Evolutionary conservation across 2,329 filamentous ascomycete species (phyloP).

Genomic region (Microcyclospora pomicola): DNA sequence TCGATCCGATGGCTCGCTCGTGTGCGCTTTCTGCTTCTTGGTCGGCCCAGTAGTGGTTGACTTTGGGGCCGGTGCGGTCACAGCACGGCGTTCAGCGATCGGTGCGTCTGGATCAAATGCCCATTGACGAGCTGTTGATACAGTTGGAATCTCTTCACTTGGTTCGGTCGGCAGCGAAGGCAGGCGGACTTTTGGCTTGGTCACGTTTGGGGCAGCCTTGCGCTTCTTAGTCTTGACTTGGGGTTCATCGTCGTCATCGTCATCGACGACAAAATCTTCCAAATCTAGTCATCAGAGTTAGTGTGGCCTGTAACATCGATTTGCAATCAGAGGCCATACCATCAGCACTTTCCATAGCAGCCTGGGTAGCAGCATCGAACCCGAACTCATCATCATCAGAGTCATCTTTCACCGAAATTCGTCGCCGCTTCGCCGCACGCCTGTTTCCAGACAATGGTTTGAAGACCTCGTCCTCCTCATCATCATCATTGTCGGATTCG

Average conservation of each 20-base stretch:
- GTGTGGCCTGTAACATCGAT: slow-evolving; percentile 10
- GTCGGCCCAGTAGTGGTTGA: slow-evolving; percentile 10
- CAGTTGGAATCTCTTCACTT: slow-evolving; percentile 38
- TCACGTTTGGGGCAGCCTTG: slow-evolving; percentile 6
- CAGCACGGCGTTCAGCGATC: slow-evolving; percentile 35
- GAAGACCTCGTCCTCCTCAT: slow-evolving; percentile 61
- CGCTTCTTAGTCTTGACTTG: slow-evolving; percentile 52
- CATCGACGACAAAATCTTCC: slow-evolving; percentile 75
- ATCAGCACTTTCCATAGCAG: slow-evolving; percentile 46
- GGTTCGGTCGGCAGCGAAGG: slow-evolving; percentile 30
- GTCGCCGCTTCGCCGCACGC: slow-evolving; percentile 42
- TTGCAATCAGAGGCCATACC: slow-evolving; percentile 28
- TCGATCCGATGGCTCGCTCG: slow-evolving; percentile 68
- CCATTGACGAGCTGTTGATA: slow-evolving; percentile 74
- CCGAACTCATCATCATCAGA: slow-evolving; percentile 60
- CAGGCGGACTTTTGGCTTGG: slow-evolving; percentile 21
- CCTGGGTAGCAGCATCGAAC: slow-evolving; percentile 42
- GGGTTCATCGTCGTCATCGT: slow-evolving; percentile 62
- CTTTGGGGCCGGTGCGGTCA: slow-evolving; percentile 20
- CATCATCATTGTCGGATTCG: slow-evolving; percentile 65
- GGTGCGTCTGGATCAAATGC: slow-evolving; percentile 52
- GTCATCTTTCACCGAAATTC: slow-evolving; percentile 48
- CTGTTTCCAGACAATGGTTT: slow-evolving; percentile 35
- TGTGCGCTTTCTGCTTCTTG: slow-evolving; percentile 53
- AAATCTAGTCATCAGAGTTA: slow-evolving; percentile 39